Evolutionary conservation across 208 protist species (phyloP).

Genomic region (Trypanosoma scelopori): DNA sequence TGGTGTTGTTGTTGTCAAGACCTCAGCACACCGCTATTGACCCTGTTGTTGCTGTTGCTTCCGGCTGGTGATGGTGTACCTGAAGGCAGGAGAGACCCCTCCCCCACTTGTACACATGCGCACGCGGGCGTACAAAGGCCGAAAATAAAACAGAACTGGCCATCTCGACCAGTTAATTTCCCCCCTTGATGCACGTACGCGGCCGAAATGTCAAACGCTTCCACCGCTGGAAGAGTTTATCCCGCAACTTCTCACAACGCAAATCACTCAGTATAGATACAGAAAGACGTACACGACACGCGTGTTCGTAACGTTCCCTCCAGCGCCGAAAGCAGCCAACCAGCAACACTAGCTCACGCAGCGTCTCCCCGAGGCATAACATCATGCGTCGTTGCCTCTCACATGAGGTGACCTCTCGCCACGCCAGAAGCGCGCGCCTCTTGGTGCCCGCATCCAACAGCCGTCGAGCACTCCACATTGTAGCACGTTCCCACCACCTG

Average conservation of each 20-base stretch:
- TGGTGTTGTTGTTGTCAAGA: not conserved
- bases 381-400: conserved; percentile 13
- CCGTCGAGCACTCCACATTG: not conserved
- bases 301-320: conserved; percentile 33
- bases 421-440: conserved; percentile 12
- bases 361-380: conserved; percentile 57
- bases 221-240: conserved; percentile 25
- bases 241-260: conserved; percentile 39
- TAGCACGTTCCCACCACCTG: conserved; percentile 22
- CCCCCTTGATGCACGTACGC: not conserved
- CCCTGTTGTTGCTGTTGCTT: too few species aligned
- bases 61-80: too few species aligned
- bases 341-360: conserved; percentile 67
- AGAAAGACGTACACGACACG: conserved; percentile 35
- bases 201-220: conserved; percentile 26
- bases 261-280: conserved; percentile 51
- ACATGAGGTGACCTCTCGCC: conserved; percentile 12
- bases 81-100: too few species aligned
- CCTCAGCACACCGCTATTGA: too few species aligned
- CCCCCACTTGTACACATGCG: too few species aligned
- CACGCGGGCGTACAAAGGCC: not conserved
- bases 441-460: not conserved
- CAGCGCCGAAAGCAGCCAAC: conserved; percentile 65
- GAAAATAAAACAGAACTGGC: not conserved
- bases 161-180: not conserved